Base-by-base conservation (phyloP, 371 early-diverging fungal species). In the Nematocida ironsii region DNA sequence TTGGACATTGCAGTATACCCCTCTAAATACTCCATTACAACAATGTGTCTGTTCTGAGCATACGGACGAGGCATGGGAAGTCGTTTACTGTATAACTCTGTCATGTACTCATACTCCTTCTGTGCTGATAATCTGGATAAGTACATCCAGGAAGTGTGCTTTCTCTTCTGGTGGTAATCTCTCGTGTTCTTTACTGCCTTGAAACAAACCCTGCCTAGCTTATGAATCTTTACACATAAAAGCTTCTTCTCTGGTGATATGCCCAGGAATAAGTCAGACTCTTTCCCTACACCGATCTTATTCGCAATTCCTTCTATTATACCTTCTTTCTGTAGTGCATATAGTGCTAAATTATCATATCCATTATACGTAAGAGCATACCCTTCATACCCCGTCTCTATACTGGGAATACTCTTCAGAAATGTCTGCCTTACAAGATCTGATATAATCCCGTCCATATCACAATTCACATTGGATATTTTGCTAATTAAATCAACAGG, bases 271-370 rank as follows among this genome's bases (percentile, higher is more conserved):
- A 84, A 83, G 76, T 87, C 86, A 3, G 96, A 94, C 87, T 99
- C 99, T 88, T 99, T 99, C 50, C 99, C 99, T 18, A 98, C 95
- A 84, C 98, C 98, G 83, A 99, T 95, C 88, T 96, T 95, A 86
- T 94, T 93, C 13, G 97, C 98, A 39, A 99, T 94, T 40, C 94
- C 94, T 81, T 89, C 89, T 4, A 98, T 91, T 4, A 68, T 45
- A 1, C 92, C 90, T 5, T 92, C 92, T 71, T 93, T 92, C 70
- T 90, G 90, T 83, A 99, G 90, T 0, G 95, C 91, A 86, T 94
- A 92, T 55, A 99, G 89, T 0, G 99, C 98, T 62, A 99, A 89
- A 86, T 95, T 96, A 87, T 99, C 99, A 87, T 95, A 95, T 16
- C 99, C 99, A 80, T 95, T 95, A 88, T 96, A 96, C 6, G 96